Evolutionary conservation across 1,284 basidiomycete genomes (phyloP).

Genomic region (Neolentinus lepideus): DNA sequence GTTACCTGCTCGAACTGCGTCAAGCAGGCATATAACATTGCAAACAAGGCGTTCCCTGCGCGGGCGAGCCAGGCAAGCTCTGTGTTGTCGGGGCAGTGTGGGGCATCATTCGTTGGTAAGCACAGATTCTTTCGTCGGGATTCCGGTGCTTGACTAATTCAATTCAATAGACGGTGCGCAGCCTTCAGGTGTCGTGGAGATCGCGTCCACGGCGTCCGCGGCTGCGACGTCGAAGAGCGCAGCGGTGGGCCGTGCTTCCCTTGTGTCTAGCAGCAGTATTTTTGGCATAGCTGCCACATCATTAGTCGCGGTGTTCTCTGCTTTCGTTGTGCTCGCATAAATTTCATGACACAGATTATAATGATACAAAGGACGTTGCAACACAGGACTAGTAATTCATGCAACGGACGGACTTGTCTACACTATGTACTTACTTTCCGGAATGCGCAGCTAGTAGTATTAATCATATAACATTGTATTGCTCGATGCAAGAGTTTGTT

Average conservation of each 20-base stretch:
- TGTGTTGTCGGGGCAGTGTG: conserved; percentile 34
- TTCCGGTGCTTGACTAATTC: conserved; percentile 23
- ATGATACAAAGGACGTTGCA: no score
- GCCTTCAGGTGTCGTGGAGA: conserved; percentile 29
- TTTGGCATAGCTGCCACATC: conserved; percentile 16
- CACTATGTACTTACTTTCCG: no score
- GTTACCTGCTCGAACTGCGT: conserved; percentile 48
- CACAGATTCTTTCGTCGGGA: conserved; percentile 12
- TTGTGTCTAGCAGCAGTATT: conserved; percentile 12
- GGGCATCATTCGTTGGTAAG: conserved; percentile 41
- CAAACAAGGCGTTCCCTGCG: conserved; percentile 30
- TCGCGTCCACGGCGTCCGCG: conserved; percentile 22
- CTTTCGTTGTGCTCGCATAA: conserved; percentile 28
- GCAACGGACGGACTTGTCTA: not conserved
- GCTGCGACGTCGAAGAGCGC: conserved; percentile 18
- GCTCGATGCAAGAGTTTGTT: no score
- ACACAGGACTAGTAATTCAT: not conserved
- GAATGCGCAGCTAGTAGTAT: no score
- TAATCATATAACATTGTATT: no score
- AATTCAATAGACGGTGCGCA: conserved; percentile 26
- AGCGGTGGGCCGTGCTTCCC: conserved; percentile 14
- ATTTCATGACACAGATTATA: not conserved
- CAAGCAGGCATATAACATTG: conserved; percentile 43
- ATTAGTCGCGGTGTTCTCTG: conserved; percentile 23
- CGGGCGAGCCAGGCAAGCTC: conserved; percentile 18